These are phyloP conservation scores for Lentinus tigrinus DNA, from an alignment of 768 basidiomycete genomes.

Conservation along the genomic window DNA sequence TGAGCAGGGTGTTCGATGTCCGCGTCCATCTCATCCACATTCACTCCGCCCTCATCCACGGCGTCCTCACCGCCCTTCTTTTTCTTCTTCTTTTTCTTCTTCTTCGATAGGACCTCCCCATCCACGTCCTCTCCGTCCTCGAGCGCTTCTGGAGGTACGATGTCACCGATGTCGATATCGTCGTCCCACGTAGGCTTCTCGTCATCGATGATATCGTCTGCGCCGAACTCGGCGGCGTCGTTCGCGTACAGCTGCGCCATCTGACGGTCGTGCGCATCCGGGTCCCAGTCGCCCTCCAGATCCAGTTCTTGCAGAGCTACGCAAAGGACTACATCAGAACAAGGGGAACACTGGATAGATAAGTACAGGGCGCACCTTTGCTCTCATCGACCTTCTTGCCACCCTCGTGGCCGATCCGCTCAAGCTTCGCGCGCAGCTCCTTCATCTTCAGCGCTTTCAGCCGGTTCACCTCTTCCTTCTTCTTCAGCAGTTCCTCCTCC, in stretches of 20 bases:
- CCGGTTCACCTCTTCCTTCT: conserved; percentile 77
- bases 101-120: too few species aligned
- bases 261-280: conserved; percentile 76
- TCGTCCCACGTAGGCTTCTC: conserved; percentile 91
- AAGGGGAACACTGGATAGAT: background rate
- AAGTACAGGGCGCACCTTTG: conserved; percentile 17
- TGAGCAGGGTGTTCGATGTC: conserved; percentile 56
- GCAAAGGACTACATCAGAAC: conserved; percentile 2
- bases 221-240: conserved; percentile 35
- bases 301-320: conserved; percentile 72
- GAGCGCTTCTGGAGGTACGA: conserved; percentile 39
- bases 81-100: conserved; percentile 61
- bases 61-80: conserved; percentile 36
- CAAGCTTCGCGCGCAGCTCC: conserved; percentile 74
- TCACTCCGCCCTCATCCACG: conserved; percentile 47
- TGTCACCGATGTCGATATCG: conserved; percentile 80
- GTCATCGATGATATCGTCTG: conserved; percentile 31
- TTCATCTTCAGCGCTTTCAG: conserved; percentile 84
- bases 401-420: conserved; percentile 68
- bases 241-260: conserved; percentile 74
- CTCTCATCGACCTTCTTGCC: conserved; percentile 48
- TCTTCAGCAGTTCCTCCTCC: conserved; percentile 70
- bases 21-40: conserved; percentile 51
- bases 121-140: conserved; percentile 31
- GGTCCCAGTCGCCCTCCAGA: conserved; percentile 92